Conservation (phyloP, 2,329 filamentous ascomycete species). For the Apiospora phragmitis region DNA sequence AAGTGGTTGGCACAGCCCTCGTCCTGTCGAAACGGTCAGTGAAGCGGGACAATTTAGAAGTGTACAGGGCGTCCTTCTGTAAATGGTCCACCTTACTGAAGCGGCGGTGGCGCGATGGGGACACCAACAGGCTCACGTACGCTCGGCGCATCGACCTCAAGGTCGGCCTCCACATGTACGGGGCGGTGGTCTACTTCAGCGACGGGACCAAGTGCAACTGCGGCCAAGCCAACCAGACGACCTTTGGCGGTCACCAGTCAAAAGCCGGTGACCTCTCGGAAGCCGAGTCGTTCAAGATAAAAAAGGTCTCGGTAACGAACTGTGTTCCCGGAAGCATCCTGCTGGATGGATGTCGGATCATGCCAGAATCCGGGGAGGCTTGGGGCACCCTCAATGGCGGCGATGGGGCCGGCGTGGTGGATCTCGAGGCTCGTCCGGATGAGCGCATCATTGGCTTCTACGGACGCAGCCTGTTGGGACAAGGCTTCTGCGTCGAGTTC, state of each 20-base stretch:
- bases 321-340: constrained; percentile 36
- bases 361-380: constrained; percentile 24
- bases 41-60: constrained; percentile 20
- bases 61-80: constrained; percentile 18
- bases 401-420: constrained; percentile 20
- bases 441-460: constrained; percentile 49
- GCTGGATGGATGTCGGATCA: constrained; percentile 26
- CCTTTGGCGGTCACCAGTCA: constrained; percentile 34
- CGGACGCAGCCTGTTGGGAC: constrained; percentile 34
- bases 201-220: constrained; percentile 45
- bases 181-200: constrained; percentile 44
- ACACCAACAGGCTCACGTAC: constrained; percentile 34
- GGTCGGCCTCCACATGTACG: constrained; percentile 44
- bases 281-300: constrained; percentile 38
- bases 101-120: constrained; percentile 21
- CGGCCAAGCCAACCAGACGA: constrained; percentile 29
- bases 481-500: constrained; percentile 38
- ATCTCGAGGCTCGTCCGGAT: constrained; percentile 30
- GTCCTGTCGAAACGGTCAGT: constrained; percentile 40
- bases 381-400: constrained; percentile 34
- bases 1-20: constrained; percentile 39
- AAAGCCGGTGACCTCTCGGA: constrained; percentile 40
- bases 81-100: constrained; percentile 36
- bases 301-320: constrained; percentile 39
- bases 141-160: constrained; percentile 45